phyloP scores from a whole-genome alignment of 2,329 filamentous ascomycete species.

The Fusarium caatingaense region DNA sequence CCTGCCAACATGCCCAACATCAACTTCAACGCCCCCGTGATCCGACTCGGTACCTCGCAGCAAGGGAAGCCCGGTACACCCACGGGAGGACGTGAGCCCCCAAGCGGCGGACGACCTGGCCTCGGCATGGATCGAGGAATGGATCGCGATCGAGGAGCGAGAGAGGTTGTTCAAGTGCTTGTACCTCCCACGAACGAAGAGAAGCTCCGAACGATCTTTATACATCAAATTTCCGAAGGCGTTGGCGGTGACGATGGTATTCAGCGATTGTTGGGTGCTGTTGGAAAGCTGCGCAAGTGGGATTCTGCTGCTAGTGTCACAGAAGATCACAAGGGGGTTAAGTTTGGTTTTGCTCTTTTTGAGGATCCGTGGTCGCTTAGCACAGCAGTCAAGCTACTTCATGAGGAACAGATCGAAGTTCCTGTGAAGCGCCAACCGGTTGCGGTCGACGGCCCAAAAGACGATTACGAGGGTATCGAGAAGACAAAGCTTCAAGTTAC shows the following conservation, averaged over 20 bases:
- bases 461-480: conserved; percentile 68
- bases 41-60: conserved; percentile 85
- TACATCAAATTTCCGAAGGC: conserved; percentile 86
- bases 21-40: conserved; percentile 97
- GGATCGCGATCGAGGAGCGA: conserved; percentile 75
- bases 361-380: conserved; percentile 90
- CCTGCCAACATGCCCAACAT: conserved; percentile 95
- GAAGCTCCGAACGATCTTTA: conserved; percentile 89
- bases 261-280: conserved; percentile 80
- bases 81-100: conserved; percentile 56
- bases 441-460: conserved; percentile 56
- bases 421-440: conserved; percentile 80
- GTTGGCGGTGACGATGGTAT: conserved; percentile 80
- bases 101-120: conserved; percentile 57
- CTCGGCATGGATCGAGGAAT: conserved; percentile 72
- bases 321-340: conserved; percentile 80
- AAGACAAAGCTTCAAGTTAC: conserved; percentile 78
- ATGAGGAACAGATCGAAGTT: conserved; percentile 83
- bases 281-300: conserved; percentile 86
- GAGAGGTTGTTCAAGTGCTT: conserved; percentile 77
- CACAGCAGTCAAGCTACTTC: conserved; percentile 85
- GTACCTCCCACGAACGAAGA: conserved; percentile 90
- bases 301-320: conserved; percentile 73
- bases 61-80: conserved; percentile 69
- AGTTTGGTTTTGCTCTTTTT: conserved; percentile 96